phyloP scores from a whole-genome alignment of 345 rosid species.

The Sonneratia alba region DNA sequence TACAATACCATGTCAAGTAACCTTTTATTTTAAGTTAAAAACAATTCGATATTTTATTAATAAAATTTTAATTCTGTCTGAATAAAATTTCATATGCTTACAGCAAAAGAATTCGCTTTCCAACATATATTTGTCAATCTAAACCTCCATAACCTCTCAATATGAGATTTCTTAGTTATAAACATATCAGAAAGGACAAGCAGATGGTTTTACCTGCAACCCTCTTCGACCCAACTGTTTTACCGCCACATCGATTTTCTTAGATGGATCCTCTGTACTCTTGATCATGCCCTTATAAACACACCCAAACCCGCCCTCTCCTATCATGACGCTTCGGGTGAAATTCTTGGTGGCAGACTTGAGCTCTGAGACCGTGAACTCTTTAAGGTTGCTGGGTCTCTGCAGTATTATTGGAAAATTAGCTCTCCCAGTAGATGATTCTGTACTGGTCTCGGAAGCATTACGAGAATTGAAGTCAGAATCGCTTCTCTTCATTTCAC shows the following conservation, averaged over 20 bases:
- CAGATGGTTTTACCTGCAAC: conserved; percentile 45
- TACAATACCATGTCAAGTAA: not conserved
- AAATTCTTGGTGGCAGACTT: conserved; percentile 82
- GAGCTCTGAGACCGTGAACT: conserved; percentile 66
- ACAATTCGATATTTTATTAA: not conserved
- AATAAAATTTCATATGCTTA: not conserved
- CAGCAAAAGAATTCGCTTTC: not conserved
- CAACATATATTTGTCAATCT: too few relatives aligned
- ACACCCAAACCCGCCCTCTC: conserved; percentile 95
- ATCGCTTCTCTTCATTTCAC: conserved; percentile 35
- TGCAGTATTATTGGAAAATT: conserved; percentile 35
- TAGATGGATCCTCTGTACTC: conserved; percentile 39
- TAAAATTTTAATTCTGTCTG: not conserved
- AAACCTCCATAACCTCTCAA: not conserved
- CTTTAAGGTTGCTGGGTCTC: conserved; percentile 54
- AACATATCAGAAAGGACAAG: not conserved
- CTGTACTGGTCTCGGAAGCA: conserved; percentile 43
- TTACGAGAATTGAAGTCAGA: conserved; percentile 58
- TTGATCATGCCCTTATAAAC: conserved; percentile 61
- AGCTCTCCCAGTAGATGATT: conserved; percentile 50
- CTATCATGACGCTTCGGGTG: conserved; percentile 66
- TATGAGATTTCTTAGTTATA: not conserved
- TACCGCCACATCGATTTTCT: conserved; percentile 69
- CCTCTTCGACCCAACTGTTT: conserved; percentile 83
- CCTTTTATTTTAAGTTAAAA: not conserved